Evolutionary conservation across 2,329 filamentous ascomycete species (phyloP), one percentile per base, ranked within the genome.

Genomic region (Colletotrichum incanum): DNA sequence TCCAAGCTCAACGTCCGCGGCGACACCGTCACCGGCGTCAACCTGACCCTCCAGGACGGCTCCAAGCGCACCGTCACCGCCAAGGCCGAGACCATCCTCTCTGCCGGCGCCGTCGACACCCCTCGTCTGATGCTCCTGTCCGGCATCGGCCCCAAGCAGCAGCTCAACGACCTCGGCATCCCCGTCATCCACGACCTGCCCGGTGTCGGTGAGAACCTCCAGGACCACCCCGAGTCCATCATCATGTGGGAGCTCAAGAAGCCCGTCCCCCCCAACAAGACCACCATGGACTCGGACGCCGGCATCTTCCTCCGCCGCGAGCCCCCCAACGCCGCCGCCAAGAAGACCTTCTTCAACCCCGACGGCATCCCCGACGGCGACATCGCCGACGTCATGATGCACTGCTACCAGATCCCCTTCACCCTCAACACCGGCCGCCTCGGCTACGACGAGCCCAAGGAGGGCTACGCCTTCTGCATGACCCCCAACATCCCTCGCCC

Each of bases 351-450:
- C 8, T 86, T 87, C 74, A 88, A 86, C 75, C 85, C 87, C 20
- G 78, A 82, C n/a, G 82, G 80, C 7, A 78, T 88, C 50, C 80
- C 84, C 2, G 94, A 97, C 76, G 93, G 93, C 64, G 89, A 93
- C 73, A 92, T 93, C 67, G 93, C 93, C 74, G 95, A 98, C 79
- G 85, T 97, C 78, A 97, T 97, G 95, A 96, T 96, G 93, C 94
- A 97, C 86, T 97, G 94, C 89, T 97, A 97, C 86, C 95, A 97
- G 84, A 97, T 97, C 76, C 94, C 94, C 65, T 97, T 97, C 84
- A 93, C 92, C 74, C 90, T 95, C 76, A 97, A 97, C 88, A 98
- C 94, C 1, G 85, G 88, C 67, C 91, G 93, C 50, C 88, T 98
- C 14, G 94, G 94, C 76, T 97, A 91, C 79, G 86, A 86, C 52